Conservation (phyloP, 2,329 filamentous ascomycete species). For the Xylogone sp. region DNA sequence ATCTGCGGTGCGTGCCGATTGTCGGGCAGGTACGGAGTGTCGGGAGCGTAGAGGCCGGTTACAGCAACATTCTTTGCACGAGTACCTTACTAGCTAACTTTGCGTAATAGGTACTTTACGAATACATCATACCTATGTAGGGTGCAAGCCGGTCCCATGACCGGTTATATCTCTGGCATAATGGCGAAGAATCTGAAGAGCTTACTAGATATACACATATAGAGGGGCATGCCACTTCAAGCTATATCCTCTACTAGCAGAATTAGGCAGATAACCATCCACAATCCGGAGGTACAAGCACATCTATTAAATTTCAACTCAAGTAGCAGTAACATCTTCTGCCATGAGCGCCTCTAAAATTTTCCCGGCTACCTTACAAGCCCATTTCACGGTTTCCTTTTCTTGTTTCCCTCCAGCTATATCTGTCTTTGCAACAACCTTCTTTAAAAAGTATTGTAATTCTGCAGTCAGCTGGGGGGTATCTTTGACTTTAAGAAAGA, state of each 20-base stretch:
- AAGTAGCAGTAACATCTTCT: slow-evolving; percentile 6
- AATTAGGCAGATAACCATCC: too few species aligned
- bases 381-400: slow-evolving; percentile 42
- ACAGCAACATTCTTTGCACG: background rate
- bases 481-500: slow-evolving; percentile 63
- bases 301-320: too few species aligned
- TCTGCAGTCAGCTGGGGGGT: slow-evolving; percentile 67
- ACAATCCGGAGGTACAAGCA: too few species aligned
- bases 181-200: too few species aligned
- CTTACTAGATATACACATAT: too few species aligned
- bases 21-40: background rate
- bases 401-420: slow-evolving; percentile 46
- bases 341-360: slow-evolving; percentile 20
- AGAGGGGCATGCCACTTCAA: too few species aligned
- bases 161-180: too few species aligned
- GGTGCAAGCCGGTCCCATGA: too few species aligned
- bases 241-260: too few species aligned
- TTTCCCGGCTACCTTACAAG: slow-evolving; percentile 40
- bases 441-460: slow-evolving; percentile 75
- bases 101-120: too few species aligned
- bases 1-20: background rate
- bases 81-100: background rate
- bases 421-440: slow-evolving; percentile 65
- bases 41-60: background rate
- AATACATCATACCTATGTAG: too few species aligned